These are phyloP conservation scores for Xerocomellus chrysenteron DNA, from an alignment of 768 basidiomycete species.

Conservation along the genomic window DNA sequence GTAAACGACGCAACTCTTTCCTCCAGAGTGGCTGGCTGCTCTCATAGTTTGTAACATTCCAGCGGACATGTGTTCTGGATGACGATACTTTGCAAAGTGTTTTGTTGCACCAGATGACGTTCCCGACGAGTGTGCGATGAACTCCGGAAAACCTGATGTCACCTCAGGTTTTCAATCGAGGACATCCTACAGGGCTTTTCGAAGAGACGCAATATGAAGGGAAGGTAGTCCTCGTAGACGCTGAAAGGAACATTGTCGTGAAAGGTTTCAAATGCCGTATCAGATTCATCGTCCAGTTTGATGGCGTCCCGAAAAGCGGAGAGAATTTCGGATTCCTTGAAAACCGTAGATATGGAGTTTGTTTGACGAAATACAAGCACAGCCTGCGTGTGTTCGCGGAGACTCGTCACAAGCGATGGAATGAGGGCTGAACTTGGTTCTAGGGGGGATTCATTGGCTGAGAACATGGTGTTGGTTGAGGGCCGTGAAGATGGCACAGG, in stretches of 20 bases:
- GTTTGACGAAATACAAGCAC: constrained; percentile 24
- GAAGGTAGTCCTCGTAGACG: constrained; percentile 17
- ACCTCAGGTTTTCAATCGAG: constrained; percentile 23
- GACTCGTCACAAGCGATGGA: not conserved
- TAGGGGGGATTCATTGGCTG: too few species aligned
- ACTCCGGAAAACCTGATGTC: constrained; percentile 21
- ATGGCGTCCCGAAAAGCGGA: constrained; percentile 13
- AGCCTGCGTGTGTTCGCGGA: constrained; percentile 19
- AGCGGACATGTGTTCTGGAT: constrained; percentile 22
- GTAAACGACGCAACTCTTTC: constrained; percentile 22
- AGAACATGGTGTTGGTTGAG: too few species aligned
- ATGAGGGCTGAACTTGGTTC: too few species aligned
- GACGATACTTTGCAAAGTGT: constrained; percentile 20
- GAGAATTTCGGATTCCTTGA: constrained; percentile 14
- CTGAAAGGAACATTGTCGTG: constrained; percentile 19
- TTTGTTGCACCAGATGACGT: constrained; percentile 18
- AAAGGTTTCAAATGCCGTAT: constrained; percentile 6
- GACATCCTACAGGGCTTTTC: constrained; percentile 20
- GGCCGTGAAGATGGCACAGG: too few species aligned
- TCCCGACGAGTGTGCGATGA: constrained; percentile 22
- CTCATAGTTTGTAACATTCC: constrained; percentile 12
- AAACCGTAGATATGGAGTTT: constrained; percentile 19
- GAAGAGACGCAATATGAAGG: constrained; percentile 20
- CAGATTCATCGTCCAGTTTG: not conserved
- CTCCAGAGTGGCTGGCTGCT: constrained; percentile 5